Evolutionary conservation across 1,139 yeast genomes (phyloP).

Genomic region (Yamadazyma epiphylla): DNA sequence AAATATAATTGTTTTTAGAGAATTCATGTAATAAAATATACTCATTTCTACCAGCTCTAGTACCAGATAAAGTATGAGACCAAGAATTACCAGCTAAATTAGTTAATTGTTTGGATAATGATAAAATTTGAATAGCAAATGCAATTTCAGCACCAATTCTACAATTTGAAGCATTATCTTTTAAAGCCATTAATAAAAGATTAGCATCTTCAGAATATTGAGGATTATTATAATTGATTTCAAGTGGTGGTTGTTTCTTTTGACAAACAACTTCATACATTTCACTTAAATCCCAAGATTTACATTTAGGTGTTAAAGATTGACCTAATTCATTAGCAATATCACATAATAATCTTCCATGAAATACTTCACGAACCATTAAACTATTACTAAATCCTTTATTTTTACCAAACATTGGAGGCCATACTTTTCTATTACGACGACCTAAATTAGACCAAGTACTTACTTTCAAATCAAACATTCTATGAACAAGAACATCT

Average conservation of each 20-base stretch:
- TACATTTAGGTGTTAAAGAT: conserved; percentile 86
- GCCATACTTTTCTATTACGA: conserved; percentile 72
- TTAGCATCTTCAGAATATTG: conserved; percentile 66
- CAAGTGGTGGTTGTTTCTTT: conserved; percentile 58
- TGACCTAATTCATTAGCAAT: conserved; percentile 94
- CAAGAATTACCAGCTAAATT: conserved; percentile 96
- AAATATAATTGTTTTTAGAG: conserved; percentile 71
- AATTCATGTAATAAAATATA: conserved; percentile 91
- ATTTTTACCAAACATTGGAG: conserved; percentile 58
- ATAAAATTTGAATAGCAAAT: conserved; percentile 76
- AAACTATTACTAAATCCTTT: conserved; percentile 46
- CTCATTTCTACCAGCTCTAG: conserved; percentile 96
- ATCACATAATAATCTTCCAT: conserved; percentile 90
- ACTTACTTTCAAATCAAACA: conserved; percentile 66
- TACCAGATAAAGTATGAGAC: conserved; percentile 92
- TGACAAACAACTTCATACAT: conserved; percentile 79
- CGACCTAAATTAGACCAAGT: conserved; percentile 89
- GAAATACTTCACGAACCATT: conserved; percentile 62
- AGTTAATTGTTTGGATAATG: conserved; percentile 87
- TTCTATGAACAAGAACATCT: conserved; percentile 78
- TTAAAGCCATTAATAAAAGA: conserved; percentile 64
- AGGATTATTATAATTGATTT: conserved; percentile 67
- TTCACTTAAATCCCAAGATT: conserved; percentile 93
- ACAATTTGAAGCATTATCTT: conserved; percentile 69
- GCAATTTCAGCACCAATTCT: conserved; percentile 74